Base-by-base conservation (phyloP, 495 filamentous ascomycete genomes). In the Aspergillus conjunctus region DNA sequence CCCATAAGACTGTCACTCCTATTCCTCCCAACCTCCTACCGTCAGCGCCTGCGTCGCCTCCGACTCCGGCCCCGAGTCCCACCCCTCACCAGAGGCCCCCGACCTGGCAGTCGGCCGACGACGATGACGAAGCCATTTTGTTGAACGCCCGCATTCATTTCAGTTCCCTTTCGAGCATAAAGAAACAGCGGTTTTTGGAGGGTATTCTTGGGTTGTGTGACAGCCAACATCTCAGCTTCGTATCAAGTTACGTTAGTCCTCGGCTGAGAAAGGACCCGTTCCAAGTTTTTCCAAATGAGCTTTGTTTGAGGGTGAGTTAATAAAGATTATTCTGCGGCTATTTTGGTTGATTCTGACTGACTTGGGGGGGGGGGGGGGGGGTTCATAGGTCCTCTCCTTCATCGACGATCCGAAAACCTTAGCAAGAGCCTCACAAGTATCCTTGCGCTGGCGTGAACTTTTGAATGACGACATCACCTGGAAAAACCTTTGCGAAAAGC, bases 201-300 rank as follows among this genome's bases (percentile, higher is more conserved):
- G 91, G 95, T 59, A 77, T 98, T 53, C 74, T 98, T 62, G 93
- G 92, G 66, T 79, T 95, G 63, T 98, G 95, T 78, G 91, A 94
- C 66, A 96, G 90, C 65, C 91, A 94, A 60, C 90, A 94, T 65
- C 83, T 98, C 59, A 95, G 92, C 72, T 98, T 98, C 69, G 90
- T 98, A 17, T 90, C 92, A 55, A 90, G 92, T 64, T 93, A 94
- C 69, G 92, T 98, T 55, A 89, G 89, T 62, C 94, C 94, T 37
- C 79, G 92, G 50, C 78, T 98, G 59, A 96, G 96, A 74, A 97
- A 97, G 71, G 94, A 98, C 76, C 94, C 94, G 0, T 97, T 98
- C 60, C 87, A 83, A 46, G 87, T 86, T 32, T 81, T 98, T 49
- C 94, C 94, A 7, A 92, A 93, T 72, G 94, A 98, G 72, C 74